phyloP scores from a whole-genome alignment of 164 flowering plant genomes.

The Magnolia kwangsiensis region DNA sequence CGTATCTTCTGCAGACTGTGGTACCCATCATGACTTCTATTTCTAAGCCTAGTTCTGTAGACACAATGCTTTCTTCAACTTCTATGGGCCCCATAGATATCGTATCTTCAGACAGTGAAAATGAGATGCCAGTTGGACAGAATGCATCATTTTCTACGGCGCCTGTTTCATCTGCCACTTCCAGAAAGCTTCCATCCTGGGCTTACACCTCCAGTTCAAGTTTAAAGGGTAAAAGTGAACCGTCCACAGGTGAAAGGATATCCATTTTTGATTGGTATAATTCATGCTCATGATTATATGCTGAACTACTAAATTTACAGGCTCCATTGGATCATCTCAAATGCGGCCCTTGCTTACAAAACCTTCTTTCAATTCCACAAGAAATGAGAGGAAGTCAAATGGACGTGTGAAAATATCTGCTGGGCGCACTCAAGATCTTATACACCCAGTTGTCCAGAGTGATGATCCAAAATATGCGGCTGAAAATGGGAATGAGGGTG shows the following conservation, averaged over 20 bases:
- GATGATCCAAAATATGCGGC: too few relatives aligned
- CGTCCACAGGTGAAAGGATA: not conserved
- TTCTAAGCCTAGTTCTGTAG: slow-evolving; percentile 13
- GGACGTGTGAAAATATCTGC: not conserved
- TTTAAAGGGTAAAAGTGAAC: slow-evolving; percentile 21
- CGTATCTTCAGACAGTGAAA: slow-evolving; percentile 71
- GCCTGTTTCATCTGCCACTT: slow-evolving; percentile 15
- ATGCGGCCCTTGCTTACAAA: slow-evolving; percentile 21
- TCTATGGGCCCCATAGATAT: slow-evolving; percentile 57
- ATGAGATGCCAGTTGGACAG: slow-evolving; percentile 32
- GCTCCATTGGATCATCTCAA: slow-evolving; percentile 25
- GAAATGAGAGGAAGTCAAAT: not conserved
- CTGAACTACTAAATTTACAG: slow-evolving; percentile 27
- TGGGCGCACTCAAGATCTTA: not conserved
- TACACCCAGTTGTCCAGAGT: too few relatives aligned
- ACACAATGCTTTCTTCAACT: slow-evolving; percentile 16
- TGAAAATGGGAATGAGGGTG: not conserved
- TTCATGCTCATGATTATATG: not conserved
- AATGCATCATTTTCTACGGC: slow-evolving; percentile 14
- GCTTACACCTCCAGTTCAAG: not conserved
- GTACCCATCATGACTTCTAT: slow-evolving; percentile 10
- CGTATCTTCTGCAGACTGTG: slow-evolving; percentile 22
- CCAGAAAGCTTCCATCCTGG: slow-evolving; percentile 30
- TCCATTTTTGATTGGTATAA: not conserved
- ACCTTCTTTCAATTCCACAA: slow-evolving; percentile 1